Evolutionary conservation across 108 stramenopile genomes (phyloP).

Genomic region (Skeletonema costatum): DNA sequence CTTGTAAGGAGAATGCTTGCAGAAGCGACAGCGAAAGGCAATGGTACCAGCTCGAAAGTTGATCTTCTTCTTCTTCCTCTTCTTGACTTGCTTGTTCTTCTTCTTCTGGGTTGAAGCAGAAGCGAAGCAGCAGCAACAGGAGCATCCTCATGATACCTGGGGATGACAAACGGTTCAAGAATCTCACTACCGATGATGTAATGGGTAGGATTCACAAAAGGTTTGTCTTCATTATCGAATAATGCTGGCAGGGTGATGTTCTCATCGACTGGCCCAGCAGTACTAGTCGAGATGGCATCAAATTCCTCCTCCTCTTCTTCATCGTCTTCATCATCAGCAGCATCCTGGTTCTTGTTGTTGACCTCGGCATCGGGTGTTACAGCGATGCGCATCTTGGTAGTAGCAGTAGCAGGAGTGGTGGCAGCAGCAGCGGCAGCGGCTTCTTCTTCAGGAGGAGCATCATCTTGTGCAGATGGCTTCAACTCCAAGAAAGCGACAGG

Average conservation of each 20-base stretch:
- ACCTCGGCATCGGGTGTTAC: too few species aligned
- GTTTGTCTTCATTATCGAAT: not conserved
- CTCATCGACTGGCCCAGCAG: not conserved
- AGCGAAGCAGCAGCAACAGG: not conserved
- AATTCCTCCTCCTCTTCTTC: not conserved
- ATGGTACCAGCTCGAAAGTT: not conserved
- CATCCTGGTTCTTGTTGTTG: not conserved
- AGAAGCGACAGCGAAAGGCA: constrained; percentile 4
- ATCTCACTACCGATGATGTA: constrained; percentile 2
- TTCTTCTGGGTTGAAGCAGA: not conserved
- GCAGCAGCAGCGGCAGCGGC: too few species aligned
- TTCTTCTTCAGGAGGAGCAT: too few species aligned
- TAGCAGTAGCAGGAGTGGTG: too few species aligned
- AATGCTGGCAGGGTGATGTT: not conserved
- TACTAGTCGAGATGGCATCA: not conserved
- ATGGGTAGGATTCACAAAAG: not conserved
- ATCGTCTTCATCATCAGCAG: too few species aligned
- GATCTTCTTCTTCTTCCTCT: not conserved
- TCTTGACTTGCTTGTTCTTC: not conserved
- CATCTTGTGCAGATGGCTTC: too few species aligned
- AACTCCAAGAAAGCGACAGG: too few species aligned
- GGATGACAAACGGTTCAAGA: not conserved
- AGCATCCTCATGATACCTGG: not conserved
- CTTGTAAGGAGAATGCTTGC: not conserved
- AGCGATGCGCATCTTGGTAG: too few species aligned